Evolutionary conservation across 2,329 filamentous ascomycete genomes (phyloP), one percentile per base, ranked within the genome.

Genomic region (Neopestalotiopsis sp.): DNA sequence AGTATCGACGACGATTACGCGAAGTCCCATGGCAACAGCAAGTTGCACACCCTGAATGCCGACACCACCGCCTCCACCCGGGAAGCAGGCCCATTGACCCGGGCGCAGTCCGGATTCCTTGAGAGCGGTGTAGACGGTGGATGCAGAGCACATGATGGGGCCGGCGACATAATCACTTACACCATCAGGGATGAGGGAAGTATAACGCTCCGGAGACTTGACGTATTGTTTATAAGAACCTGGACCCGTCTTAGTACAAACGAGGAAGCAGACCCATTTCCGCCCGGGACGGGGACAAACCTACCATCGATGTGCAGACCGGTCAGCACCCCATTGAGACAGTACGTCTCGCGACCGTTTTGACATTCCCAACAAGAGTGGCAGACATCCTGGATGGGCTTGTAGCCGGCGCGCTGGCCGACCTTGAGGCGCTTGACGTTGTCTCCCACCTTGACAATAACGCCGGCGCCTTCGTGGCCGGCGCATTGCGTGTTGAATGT

Each of bases 171-270:
- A 80, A 32, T 84, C 81, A 71, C 86, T 83, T 34, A 83, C 82
- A 32, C 82, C 82, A 14, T 85, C 85, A 0, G 87, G 80, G 0
- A 85, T 81, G 49, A 87, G 81, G 3, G 85, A 83, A 3, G 86
- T 80, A 72, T 88, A 88, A 66, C 85, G 81, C 14, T 86, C 87
- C 0, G 88, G 88, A 1, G 83, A 85, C 13, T 84, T 81, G 52
- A 90, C 78, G 74, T 90, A 91, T 75, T 90, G 86, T 76, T 89
- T 85, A 75, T 89, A 90, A 1, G 86, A 86, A 1, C 87, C 84
- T 78, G 38, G 17, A 17, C 10, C 14, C 28, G 52, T 13, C 45
- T 67, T 1, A 56, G 9, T 45, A 38, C 10, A 10, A 38, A 10
- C 6, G 34, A 38, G 4, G 10, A 38, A 7, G 34, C 10, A 10